Base-by-base conservation (phyloP, 257 asterid species). In the Catharanthus roseus region DNA sequence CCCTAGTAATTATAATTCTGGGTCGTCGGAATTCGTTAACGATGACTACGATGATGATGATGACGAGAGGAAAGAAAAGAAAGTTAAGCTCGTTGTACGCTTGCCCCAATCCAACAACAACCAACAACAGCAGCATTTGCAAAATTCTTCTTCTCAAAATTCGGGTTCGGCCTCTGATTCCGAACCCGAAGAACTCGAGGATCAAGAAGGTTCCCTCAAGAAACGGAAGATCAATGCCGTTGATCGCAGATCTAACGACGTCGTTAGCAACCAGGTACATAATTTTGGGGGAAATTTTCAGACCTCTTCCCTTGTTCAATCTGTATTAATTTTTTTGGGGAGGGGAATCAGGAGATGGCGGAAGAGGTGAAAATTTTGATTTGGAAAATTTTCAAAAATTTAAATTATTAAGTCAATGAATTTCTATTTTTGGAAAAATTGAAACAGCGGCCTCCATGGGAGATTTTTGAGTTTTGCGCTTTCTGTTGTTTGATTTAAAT, bases 41-140 rank as follows among this genome's bases (percentile, higher is more conserved):
- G 54, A 68, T 3, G 84, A 80, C 16, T 76, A 70, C 19, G 89
- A 85, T 68, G 96, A 91, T 54, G 90, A 86, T 19, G 97, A 91
- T 8, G 97, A 95, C 78, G 97, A 95, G 71, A 78, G 96, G 75
- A 85, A 82, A 77, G 84, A 88, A 90, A 92, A 90, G 84, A 90
- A 92, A 81, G 96, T 92, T 77, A 92, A 92, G 85, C 89, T 92
- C 65, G 96, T 87, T 5, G 92, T 87, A 16, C 95, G 92, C 7
- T 71, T 92, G 77, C 98, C 98, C 18, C 83, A 86, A 80, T 86
- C 86, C 28, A 77, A 72, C 51, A 38, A 38, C 8, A n/a, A 38
- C 3, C 42, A 38, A 38, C 42, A 38, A 38, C 83, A 79, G 51
- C 79, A 70, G 29, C 85, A 75, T 45, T 67, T 51, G 33, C 67